Base-by-base conservation (phyloP, 2,329 filamentous ascomycete genomes). In the Byssochlamys sp. region DNA sequence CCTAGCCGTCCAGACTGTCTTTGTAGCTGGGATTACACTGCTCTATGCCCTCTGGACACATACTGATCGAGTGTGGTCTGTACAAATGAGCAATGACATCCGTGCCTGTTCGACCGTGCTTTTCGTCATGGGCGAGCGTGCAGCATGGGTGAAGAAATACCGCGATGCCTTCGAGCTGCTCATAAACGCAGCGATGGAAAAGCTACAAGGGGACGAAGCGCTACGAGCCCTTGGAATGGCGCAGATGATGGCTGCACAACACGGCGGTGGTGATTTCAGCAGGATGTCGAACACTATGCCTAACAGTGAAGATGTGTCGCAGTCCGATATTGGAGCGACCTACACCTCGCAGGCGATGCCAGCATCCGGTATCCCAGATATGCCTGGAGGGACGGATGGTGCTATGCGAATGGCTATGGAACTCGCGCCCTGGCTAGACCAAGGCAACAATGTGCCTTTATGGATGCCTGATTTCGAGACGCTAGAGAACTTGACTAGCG, bases 91-190 rank as follows among this genome's bases (percentile, higher is more conserved):
- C 61, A 77, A 80, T 61, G 77, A 80, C 52, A 73, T 80, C 53
- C 75, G 78, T 33, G 77, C 77, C 2, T 79, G 77, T 65, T 78
- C 76, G 0, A 71, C 77, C 1, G 77, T 79, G 1, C 67, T 80
- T 1, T 79, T 78, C 54, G 76, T 79, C 45, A 80, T 80, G 76
- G 72, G 76, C 4, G 78, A 80, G 61, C 72, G 77, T 29, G 77
- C 77, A 6, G 66, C 72, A 0, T 78, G 76, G 75, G 77, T 79
- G 2, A 75, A 74, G 56, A 75, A 75, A 59, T 79, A 78, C 65
- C 72, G 77, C 4, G 76, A 79, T 48, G 74, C 77, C 2, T 79
- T 79, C 55, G 77, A 79, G 56, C 57, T 77, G 1, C 71, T 79
- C 2, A 75, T 78, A 27, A 76, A 75, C 53, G 76, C 77, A 2